phyloP scores from a whole-genome alignment of 169 alveolate genomes.

The Plasmodium gallinaceum region DNA sequence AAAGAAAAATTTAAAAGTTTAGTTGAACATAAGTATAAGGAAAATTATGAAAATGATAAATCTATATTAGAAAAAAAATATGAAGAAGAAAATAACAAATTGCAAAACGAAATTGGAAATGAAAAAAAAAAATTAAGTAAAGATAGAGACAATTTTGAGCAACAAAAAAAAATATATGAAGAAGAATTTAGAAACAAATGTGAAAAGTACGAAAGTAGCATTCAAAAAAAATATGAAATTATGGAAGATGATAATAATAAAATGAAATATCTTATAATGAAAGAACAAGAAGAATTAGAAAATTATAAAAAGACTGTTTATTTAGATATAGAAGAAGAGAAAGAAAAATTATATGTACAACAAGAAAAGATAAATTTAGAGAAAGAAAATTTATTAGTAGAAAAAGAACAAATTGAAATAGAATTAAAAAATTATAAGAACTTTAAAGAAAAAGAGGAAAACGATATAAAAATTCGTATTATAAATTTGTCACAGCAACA shows the following conservation, averaged over 20 bases:
- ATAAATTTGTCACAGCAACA: constrained; percentile 73
- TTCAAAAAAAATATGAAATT: constrained; percentile 50
- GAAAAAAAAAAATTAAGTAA: constrained; percentile 48
- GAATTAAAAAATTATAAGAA: constrained; percentile 73
- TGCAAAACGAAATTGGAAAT: constrained; percentile 47
- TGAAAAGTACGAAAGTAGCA: constrained; percentile 65
- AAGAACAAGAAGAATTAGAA: constrained; percentile 76
- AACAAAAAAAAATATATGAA: constrained; percentile 64
- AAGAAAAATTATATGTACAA: constrained; percentile 68
- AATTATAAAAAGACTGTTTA: constrained; percentile 47
- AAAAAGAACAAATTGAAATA: constrained; percentile 72
- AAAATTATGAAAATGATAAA: constrained; percentile 70
- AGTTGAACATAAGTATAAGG: constrained; percentile 39
- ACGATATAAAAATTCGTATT: constrained; percentile 62
- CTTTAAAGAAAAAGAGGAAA: constrained; percentile 74
- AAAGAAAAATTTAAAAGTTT: constrained; percentile 30
- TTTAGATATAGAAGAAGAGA: constrained; percentile 72
- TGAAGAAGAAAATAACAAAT: constrained; percentile 38
- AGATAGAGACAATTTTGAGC: constrained; percentile 67
- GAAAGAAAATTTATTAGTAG: constrained; percentile 73
- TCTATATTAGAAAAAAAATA: constrained; percentile 19
- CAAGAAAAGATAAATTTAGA: constrained; percentile 66
- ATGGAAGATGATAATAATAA: constrained; percentile 62
- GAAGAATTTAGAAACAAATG: constrained; percentile 70
- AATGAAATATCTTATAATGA: constrained; percentile 64